phyloP scores from a whole-genome alignment of 2,329 filamentous ascomycete species.

The Botrytis paeoniae region DNA sequence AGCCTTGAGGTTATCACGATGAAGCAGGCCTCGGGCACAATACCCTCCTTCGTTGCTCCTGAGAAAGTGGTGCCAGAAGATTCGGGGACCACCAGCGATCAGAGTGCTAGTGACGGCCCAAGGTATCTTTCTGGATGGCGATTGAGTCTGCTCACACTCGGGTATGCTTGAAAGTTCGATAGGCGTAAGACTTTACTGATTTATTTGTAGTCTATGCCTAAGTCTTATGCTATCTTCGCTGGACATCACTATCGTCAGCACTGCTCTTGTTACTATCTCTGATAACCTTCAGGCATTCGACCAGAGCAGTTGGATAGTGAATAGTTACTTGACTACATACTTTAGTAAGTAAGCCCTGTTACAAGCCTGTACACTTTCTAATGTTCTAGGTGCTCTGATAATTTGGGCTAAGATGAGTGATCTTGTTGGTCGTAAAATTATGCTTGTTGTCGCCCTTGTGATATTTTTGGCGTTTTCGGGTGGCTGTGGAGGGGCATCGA shows the following conservation, averaged over 20 bases:
- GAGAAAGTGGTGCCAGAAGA: neutral
- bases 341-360: neutral
- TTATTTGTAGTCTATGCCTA: neutral
- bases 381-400: neutral
- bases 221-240: neutral
- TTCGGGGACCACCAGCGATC: neutral
- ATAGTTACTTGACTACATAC: conserved; percentile 5
- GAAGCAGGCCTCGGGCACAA: neutral
- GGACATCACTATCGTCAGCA: conserved; percentile 12
- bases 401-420: conserved; percentile 13
- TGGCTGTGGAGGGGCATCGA: conserved; percentile 2
- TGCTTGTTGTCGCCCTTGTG: neutral
- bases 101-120: neutral
- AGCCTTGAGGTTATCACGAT: neutral
- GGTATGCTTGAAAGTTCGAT: neutral
- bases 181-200: neutral
- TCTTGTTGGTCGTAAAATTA: neutral
- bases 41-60: neutral
- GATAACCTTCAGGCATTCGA: conserved; percentile 3
- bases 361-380: neutral
- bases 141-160: neutral
- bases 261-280: conserved; percentile 8
- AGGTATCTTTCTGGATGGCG: conserved; percentile 5
- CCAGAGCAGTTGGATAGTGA: conserved; percentile 15
- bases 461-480: conserved; percentile 12